phyloP scores from a whole-genome alignment of 164 flowering plant genomes.

The Houttuynia cordata region DNA sequence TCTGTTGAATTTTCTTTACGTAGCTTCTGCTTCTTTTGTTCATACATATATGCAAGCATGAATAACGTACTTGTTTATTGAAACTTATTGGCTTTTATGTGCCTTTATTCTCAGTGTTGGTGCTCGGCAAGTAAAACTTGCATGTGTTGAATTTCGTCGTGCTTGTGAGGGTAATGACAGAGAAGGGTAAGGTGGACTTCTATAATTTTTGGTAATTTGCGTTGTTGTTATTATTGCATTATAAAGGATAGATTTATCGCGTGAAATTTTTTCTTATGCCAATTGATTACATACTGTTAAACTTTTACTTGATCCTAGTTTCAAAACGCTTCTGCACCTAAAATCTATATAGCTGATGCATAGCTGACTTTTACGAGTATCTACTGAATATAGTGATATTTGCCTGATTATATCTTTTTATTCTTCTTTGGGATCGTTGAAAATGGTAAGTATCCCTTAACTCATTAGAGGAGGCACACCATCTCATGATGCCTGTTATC shows the following conservation, averaged over 20 bases:
- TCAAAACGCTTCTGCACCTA: too few species aligned
- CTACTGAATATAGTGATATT: too few species aligned
- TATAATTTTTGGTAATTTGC: too few species aligned
- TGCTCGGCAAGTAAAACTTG: conserved; percentile 17
- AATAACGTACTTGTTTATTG: neutral
- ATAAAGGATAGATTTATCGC: neutral
- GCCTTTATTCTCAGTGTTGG: conserved; percentile 16
- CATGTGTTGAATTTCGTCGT: conserved; percentile 19
- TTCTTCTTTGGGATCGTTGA: too few species aligned
- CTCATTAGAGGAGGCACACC: too few species aligned
- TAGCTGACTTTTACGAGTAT: too few species aligned
- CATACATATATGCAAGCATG: too few species aligned
- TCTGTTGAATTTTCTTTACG: neutral
- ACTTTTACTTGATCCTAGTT: neutral
- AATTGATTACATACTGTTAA: neutral
- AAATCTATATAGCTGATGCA: too few species aligned
- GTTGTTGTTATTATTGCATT: too few species aligned
- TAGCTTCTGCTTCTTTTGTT: neutral
- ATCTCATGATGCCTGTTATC: too few species aligned
- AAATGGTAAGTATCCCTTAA: too few species aligned
- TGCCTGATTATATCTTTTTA: too few species aligned
- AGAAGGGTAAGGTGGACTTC: conserved; percentile 22
- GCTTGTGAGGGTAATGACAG: conserved; percentile 14
- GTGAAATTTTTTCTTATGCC: neutral
- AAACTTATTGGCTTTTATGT: neutral